Conservation (phyloP, 2,329 filamentous ascomycete species). For the Fusarium nodosum region DNA sequence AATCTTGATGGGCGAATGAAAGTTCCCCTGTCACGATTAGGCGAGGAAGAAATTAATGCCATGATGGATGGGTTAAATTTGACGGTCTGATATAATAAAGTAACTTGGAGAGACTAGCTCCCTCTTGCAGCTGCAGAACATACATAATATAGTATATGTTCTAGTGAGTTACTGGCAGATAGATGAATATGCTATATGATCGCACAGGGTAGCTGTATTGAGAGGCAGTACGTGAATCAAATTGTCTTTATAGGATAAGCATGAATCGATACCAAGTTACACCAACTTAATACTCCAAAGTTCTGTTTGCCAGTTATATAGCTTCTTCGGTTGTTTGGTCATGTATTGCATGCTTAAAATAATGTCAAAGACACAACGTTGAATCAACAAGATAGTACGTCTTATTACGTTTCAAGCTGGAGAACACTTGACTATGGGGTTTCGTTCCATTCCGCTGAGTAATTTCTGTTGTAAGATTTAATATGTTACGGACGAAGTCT, state of each 20-base stretch:
- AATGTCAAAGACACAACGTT: not conserved
- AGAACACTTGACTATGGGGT: conserved; percentile 58
- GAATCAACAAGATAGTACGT: not conserved
- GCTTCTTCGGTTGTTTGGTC: not conserved
- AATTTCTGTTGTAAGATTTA: conserved; percentile 72
- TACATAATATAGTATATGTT: not conserved
- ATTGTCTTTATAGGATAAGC: conserved; percentile 55
- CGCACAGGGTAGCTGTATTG: not conserved
- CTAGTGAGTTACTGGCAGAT: too few relatives aligned
- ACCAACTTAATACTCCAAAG: not conserved
- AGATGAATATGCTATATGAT: not conserved
- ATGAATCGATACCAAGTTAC: conserved; percentile 58
- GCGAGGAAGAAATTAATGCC: not conserved
- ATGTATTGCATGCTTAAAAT: not conserved
- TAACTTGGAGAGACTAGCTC: not conserved
- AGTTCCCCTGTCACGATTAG: not conserved
- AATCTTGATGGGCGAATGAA: not conserved
- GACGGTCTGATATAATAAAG: not conserved
- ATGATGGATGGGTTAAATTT: not conserved
- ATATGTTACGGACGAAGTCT: conserved; percentile 70
- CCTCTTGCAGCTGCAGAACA: not conserved
- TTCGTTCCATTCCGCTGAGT: conserved; percentile 70
- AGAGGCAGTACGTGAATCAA: not conserved
- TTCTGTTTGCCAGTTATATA: not conserved
- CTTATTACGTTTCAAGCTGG: not conserved